Percentiles rank a stretch among this genome's conserved stretches.
Conservation (phyloP, 306 rosid species). For the Lotus japonicus region DNA sequence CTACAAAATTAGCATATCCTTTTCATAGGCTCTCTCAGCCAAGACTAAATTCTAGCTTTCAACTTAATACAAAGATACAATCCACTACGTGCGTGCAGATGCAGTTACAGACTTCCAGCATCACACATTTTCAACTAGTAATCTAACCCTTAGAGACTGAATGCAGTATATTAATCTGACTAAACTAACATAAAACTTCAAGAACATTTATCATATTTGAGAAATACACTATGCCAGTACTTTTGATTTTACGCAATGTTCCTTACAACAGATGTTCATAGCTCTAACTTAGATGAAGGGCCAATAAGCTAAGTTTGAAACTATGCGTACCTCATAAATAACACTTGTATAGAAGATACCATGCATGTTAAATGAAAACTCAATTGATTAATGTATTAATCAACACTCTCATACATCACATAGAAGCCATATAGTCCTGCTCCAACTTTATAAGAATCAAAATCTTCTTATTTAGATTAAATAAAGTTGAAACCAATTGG, state of each 20-base stretch:
- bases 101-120: constrained; percentile 1
- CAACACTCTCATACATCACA: too few relatives aligned
- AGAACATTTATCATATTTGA: neutral
- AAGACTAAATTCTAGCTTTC: neutral
- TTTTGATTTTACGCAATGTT: neutral
- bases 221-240: neutral
- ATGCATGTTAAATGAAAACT: too few relatives aligned
- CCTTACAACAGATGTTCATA: too few relatives aligned
- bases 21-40: constrained; percentile 11
- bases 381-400: too few relatives aligned
- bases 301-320: too few relatives aligned
- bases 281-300: too few relatives aligned
- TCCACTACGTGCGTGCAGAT: constrained; percentile 9
- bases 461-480: too few relatives aligned
- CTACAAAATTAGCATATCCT: neutral
- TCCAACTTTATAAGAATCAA: too few relatives aligned
- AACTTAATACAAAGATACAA: neutral
- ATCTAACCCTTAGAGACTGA: neutral
- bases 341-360: too few relatives aligned
- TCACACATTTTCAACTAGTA: constrained; percentile 12
- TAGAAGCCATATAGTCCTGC: too few relatives aligned
- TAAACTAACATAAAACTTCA: neutral
- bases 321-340: too few relatives aligned
- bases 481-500: too few relatives aligned
- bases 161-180: constrained; percentile 9